Conservation (phyloP, 805 yeast genomes). For the Limtongia smithiae region DNA sequence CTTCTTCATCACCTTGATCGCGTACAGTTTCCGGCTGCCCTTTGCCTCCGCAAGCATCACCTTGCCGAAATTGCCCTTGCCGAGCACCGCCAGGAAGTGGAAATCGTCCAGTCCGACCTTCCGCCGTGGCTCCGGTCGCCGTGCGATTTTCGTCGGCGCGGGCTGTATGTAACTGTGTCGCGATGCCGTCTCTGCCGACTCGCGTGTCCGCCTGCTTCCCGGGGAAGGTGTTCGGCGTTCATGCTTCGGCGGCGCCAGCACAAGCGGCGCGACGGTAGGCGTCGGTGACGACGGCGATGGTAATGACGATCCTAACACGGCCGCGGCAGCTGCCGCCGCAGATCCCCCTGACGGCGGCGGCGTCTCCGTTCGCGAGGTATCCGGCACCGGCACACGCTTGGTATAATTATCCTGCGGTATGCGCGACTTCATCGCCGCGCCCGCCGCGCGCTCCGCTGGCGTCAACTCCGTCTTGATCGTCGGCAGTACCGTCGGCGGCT, state of each 20-base stretch:
- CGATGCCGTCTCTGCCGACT: not conserved
- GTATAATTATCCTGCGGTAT: no score
- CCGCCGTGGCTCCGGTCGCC: conserved; percentile 52
- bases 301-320: conserved; percentile 2
- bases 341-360: not conserved
- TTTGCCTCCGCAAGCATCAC: conserved; percentile 96
- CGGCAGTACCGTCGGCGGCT: no score
- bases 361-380: no score
- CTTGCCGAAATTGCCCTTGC: conserved; percentile 98
- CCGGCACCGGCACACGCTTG: no score
- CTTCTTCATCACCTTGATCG: conserved; percentile 93
- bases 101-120: conserved; percentile 87
- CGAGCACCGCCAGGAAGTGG: conserved; percentile 88
- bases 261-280: not conserved
- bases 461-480: no score
- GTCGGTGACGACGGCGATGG: not conserved
- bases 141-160: conserved; percentile 2
- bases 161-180: no score
- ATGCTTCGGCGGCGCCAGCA: not conserved
- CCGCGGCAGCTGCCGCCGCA: conserved; percentile 2
- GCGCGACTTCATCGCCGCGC: no score
- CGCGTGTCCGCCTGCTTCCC: no score
- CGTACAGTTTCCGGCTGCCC: conserved; percentile 76
- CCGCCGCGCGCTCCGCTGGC: no score
- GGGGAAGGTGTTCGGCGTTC: no score